phyloP scores from a whole-genome alignment of 768 basidiomycete species.

The Phylloporus scabripes region DNA sequence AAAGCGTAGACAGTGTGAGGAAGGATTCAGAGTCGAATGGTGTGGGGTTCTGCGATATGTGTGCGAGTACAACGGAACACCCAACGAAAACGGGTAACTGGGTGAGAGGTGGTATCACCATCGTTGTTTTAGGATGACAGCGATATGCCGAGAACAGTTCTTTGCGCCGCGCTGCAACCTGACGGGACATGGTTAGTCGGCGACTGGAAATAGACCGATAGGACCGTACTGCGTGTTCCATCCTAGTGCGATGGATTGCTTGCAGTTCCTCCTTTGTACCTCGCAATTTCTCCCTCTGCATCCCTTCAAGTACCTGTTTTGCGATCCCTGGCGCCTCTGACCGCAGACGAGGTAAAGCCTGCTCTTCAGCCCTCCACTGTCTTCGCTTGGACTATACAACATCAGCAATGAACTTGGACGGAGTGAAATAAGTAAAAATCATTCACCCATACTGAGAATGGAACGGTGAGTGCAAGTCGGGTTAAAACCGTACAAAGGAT shows the following conservation, averaged over 20 bases:
- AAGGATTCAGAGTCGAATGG: constrained; percentile 77
- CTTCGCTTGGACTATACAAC: constrained; percentile 51
- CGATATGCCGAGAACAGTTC: constrained; percentile 55
- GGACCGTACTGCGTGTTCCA: constrained; percentile 40
- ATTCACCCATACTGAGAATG: constrained; percentile 70
- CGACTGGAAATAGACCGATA: not conserved
- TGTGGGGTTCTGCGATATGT: constrained; percentile 50
- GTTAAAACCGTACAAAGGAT: constrained; percentile 59
- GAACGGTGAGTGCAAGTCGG: constrained; percentile 56
- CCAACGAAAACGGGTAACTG: constrained; percentile 72
- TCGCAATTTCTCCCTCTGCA: constrained; percentile 51
- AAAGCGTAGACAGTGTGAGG: constrained; percentile 63
- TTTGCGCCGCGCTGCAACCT: constrained; percentile 53
- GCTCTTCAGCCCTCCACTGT: constrained; percentile 54
- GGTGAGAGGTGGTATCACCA: constrained; percentile 53
- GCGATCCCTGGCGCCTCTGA: constrained; percentile 40
- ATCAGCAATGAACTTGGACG: constrained; percentile 12
- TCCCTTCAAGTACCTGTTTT: constrained; percentile 36
- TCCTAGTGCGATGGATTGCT: constrained; percentile 43
- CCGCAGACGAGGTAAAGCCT: constrained; percentile 53
- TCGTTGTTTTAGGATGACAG: constrained; percentile 54
- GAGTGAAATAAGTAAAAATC: not conserved
- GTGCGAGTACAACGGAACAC: constrained; percentile 53
- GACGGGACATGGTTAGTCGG: constrained; percentile 5
- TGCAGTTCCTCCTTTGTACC: constrained; percentile 51